A percentile compares a stretch with the other conserved stretches of the same genome.
Conservation (phyloP, 2,329 filamentous ascomycete genomes). For the Drechmeria coniospora region DNA sequence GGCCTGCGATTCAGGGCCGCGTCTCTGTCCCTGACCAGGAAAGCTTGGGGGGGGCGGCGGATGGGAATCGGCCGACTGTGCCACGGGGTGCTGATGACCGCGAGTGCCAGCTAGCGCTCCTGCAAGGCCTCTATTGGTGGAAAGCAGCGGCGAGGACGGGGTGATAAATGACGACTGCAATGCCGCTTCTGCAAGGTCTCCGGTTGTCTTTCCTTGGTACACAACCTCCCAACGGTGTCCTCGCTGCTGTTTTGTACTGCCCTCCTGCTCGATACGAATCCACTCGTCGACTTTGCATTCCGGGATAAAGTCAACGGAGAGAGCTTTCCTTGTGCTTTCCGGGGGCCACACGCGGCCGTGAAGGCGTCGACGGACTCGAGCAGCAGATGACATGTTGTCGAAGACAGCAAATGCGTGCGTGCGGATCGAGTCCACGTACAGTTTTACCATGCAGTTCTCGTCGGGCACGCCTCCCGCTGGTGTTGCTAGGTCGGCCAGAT, state of each 20-base stretch:
- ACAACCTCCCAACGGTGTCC: conserved; percentile 53
- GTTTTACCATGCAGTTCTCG: conserved; percentile 41
- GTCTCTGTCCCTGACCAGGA: no score
- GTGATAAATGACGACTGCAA: conserved; percentile 4
- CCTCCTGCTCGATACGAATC: conserved; percentile 52
- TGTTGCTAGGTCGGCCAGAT: conserved; percentile 55
- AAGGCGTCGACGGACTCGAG: conserved; percentile 57
- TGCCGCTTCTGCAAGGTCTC: conserved; percentile 30
- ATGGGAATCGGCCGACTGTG: conserved; percentile 18
- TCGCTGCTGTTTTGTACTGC: conserved; percentile 25
- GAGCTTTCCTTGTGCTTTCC: conserved; percentile 65
- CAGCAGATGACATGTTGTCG: conserved; percentile 51
- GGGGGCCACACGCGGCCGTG: conserved; percentile 77
- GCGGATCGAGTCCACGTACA: conserved; percentile 72
- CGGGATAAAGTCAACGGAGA: conserved; percentile 86
- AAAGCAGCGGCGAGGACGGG: not conserved
- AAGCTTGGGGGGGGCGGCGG: conserved; percentile 9
- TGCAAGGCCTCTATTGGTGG: no score
- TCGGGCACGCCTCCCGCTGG: conserved; percentile 35
- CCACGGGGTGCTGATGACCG: conserved; percentile 10
- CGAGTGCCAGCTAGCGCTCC: conserved; percentile 23
- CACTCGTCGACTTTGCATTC: conserved; percentile 56
- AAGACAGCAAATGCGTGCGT: conserved; percentile 80
- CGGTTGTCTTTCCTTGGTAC: conserved; percentile 45
- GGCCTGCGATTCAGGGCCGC: not conserved